Evolutionary conservation across 495 filamentous ascomycete species (phyloP).

Genomic region (Penicillium arizonense): DNA sequence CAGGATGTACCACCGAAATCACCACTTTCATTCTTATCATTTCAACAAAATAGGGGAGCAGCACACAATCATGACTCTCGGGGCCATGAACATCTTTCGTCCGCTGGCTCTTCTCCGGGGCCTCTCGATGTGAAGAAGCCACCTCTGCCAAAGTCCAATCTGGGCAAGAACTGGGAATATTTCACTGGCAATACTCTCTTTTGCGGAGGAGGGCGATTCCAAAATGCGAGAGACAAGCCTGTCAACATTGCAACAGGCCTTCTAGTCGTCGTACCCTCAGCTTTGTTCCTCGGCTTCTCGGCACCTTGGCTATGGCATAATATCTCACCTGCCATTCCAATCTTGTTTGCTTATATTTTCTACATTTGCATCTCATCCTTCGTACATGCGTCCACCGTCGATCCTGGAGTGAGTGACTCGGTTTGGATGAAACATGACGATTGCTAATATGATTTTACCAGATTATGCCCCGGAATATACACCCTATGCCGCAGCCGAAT

Average conservation of each 20-base stretch:
- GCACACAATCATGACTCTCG: constrained; percentile 52
- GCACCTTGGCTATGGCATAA: constrained; percentile 89
- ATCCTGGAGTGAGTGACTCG: constrained; percentile 77
- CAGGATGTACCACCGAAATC: constrained; percentile 61
- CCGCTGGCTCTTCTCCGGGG: constrained; percentile 67
- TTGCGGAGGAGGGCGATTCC: constrained; percentile 77
- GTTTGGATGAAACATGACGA: constrained; percentile 11
- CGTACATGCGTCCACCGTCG: constrained; percentile 82
- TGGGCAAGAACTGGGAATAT: constrained; percentile 82
- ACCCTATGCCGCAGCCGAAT: constrained; percentile 57
- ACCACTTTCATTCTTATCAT: constrained; percentile 66
- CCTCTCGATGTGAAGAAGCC: constrained; percentile 37
- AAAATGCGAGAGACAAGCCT: constrained; percentile 87
- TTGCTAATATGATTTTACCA: constrained; percentile 29
- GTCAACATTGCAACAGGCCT: constrained; percentile 87
- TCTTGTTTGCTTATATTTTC: constrained; percentile 87
- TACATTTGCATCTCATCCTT: constrained; percentile 91
- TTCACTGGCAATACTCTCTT: constrained; percentile 91
- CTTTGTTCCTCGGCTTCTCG: constrained; percentile 84
- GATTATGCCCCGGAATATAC: constrained; percentile 84
- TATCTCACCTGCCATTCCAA: constrained; percentile 87
- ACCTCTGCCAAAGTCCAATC: constrained; percentile 31
- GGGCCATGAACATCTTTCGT: constrained; percentile 74
- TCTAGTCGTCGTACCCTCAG: constrained; percentile 70
- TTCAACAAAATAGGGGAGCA: constrained; percentile 51